Evolutionary conservation across 441 rosid species (phyloP).

Genomic region (Iberis amara): DNA sequence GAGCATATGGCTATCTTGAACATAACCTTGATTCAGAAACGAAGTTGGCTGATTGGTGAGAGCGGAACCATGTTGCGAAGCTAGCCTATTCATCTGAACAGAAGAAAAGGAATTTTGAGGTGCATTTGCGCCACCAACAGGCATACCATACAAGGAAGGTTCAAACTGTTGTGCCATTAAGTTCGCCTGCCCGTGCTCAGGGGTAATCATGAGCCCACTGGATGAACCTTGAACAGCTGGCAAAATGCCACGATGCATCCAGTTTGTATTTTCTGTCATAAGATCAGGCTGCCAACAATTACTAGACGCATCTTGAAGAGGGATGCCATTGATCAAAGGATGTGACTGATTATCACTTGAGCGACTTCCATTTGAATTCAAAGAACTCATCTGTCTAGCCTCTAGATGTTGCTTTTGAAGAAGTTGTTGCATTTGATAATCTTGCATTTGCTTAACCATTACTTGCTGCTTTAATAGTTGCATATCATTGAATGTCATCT

Average conservation of each 20-base stretch:
- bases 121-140: constrained; percentile 44
- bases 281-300: constrained; percentile 57
- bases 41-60: constrained; percentile 42
- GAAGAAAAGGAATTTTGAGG: constrained; percentile 39
- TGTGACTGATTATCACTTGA: constrained; percentile 38
- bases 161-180: constrained; percentile 56
- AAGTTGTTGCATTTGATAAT: constrained; percentile 63
- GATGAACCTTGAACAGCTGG: constrained; percentile 52
- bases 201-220: constrained; percentile 45
- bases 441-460: constrained; percentile 63
- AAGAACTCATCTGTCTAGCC: constrained; percentile 44
- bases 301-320: constrained; percentile 54
- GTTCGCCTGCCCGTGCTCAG: constrained; percentile 55
- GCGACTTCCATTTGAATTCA: constrained; percentile 47
- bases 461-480: constrained; percentile 65
- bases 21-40: constrained; percentile 37
- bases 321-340: constrained; percentile 52
- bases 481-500: constrained; percentile 58
- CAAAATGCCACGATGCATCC: constrained; percentile 49
- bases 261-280: constrained; percentile 47
- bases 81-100: constrained; percentile 45
- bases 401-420: constrained; percentile 53
- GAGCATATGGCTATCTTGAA: constrained; percentile 41
- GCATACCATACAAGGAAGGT: constrained; percentile 65
- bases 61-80: constrained; percentile 43